Evolutionary conservation across 768 basidiomycete species (phyloP).

Genomic region (Cystofilobasidium ferigula): DNA sequence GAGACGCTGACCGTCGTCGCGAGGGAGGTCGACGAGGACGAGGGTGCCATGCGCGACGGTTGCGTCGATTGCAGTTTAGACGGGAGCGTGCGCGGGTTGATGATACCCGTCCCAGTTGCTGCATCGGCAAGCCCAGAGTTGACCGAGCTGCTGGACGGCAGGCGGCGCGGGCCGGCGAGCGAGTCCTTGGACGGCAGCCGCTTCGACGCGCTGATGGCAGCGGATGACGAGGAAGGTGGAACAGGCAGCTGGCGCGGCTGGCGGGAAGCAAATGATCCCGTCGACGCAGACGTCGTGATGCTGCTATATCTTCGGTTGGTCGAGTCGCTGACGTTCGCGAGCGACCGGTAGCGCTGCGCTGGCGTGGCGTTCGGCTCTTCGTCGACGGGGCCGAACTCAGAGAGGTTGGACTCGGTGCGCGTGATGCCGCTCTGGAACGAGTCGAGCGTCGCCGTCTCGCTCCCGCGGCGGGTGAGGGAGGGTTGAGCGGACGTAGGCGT

Average conservation of each 20-base stretch:
- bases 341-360: not conserved
- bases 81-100: conserved; percentile 29
- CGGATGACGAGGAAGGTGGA: conserved; percentile 29
- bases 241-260: conserved; percentile 24
- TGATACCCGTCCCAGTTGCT: conserved; percentile 30
- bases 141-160: conserved; percentile 25
- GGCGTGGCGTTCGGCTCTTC: not conserved
- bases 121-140: conserved; percentile 20
- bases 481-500: conserved; percentile 21
- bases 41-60: conserved; percentile 28
- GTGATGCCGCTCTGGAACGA: conserved; percentile 1
- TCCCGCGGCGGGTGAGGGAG: conserved; percentile 25
- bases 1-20: conserved; percentile 20
- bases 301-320: conserved; percentile 6
- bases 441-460: conserved; percentile 31
- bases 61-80: conserved; percentile 29
- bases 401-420: conserved; percentile 18
- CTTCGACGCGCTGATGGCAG: conserved; percentile 30
- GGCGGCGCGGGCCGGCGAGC: conserved; percentile 4
- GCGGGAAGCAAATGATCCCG: conserved; percentile 16
- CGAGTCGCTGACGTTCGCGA: not conserved
- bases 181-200: not conserved
- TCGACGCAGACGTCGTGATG: conserved; percentile 16
- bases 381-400: conserved; percentile 12
- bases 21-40: conserved; percentile 30